These are phyloP conservation scores for Nymphaea thermarum DNA, from an alignment of 164 flowering plant genomes.

Conservation along the genomic window DNA sequence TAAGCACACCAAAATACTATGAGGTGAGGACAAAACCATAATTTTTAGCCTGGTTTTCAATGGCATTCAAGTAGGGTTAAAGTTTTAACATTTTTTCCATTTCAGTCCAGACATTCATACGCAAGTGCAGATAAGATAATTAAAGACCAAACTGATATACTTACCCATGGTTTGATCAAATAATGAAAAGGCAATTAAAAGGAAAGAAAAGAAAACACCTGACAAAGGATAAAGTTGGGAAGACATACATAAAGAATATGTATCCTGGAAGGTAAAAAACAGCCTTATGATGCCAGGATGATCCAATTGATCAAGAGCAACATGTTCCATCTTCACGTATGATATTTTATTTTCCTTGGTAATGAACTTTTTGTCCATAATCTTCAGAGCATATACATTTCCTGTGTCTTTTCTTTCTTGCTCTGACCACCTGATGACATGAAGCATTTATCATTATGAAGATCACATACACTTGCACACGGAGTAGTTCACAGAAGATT, in stretches of 20 bases:
- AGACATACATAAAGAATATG: conserved; percentile 79
- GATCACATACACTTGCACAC: background rate
- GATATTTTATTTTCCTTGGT: conserved; percentile 97
- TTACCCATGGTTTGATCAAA: background rate
- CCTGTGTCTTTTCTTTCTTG: conserved; percentile 92
- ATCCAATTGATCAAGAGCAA: conserved; percentile 94
- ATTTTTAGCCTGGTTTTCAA: too few species aligned
- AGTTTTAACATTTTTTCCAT: too few species aligned
- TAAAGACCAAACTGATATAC: background rate
- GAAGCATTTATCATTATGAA: too few species aligned
- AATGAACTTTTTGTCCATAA: conserved; percentile 98
- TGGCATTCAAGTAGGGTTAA: too few species aligned
- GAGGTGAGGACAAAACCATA: too few species aligned
- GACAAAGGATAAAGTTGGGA: conserved; percentile 11
- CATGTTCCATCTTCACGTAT: conserved; percentile 92
- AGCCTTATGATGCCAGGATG: conserved; percentile 88
- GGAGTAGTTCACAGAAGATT: too few species aligned
- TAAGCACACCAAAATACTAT: too few species aligned
- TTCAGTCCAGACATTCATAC: too few species aligned
- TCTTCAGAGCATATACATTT: conserved; percentile 88
- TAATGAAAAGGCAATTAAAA: background rate
- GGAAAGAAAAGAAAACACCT: background rate
- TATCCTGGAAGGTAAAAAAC: conserved; percentile 90
- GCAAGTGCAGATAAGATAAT: background rate
- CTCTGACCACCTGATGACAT: conserved; percentile 70